These are phyloP conservation scores for Xylaria sp. DNA, from an alignment of 495 filamentous ascomycete genomes.

Conservation along the genomic window DNA sequence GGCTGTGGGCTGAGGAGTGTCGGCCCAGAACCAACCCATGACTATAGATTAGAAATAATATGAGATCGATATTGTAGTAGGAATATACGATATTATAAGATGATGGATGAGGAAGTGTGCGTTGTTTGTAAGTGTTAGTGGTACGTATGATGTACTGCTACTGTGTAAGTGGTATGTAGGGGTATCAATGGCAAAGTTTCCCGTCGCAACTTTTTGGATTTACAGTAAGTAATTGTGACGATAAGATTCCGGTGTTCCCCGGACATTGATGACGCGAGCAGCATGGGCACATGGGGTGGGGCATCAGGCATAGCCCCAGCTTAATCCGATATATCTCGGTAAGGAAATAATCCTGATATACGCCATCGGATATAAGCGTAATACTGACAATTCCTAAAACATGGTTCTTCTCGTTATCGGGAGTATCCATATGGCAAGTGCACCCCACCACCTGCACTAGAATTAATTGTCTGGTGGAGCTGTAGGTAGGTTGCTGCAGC, in stretches of 20 bases:
- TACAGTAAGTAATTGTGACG: slow-evolving; percentile 8
- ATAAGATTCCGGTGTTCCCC: slow-evolving; percentile 5
- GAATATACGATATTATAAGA: neutral
- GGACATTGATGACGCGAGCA: neutral
- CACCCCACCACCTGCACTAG: no score
- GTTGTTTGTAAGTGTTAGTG: neutral
- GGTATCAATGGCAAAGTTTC: slow-evolving; percentile 12
- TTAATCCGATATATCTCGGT: no score
- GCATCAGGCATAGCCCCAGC: neutral
- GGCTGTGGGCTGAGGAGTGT: slow-evolving; percentile 58
- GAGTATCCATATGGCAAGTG: no score
- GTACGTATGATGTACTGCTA: neutral
- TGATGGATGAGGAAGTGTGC: neutral
- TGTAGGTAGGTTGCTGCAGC: no score
- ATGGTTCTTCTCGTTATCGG: no score
- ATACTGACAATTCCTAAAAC: no score
- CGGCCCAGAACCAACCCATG: slow-evolving; percentile 99
- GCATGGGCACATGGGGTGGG: no score
- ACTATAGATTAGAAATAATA: neutral
- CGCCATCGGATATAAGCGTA: no score
- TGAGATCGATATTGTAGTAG: neutral
- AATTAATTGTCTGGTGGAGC: no score
- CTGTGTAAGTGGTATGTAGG: no score
- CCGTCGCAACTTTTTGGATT: slow-evolving; percentile 19
- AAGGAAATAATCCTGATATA: no score